Base-by-base conservation (phyloP, 2,329 filamentous ascomycete species). In the Graphiopsis chlorocephala region DNA sequence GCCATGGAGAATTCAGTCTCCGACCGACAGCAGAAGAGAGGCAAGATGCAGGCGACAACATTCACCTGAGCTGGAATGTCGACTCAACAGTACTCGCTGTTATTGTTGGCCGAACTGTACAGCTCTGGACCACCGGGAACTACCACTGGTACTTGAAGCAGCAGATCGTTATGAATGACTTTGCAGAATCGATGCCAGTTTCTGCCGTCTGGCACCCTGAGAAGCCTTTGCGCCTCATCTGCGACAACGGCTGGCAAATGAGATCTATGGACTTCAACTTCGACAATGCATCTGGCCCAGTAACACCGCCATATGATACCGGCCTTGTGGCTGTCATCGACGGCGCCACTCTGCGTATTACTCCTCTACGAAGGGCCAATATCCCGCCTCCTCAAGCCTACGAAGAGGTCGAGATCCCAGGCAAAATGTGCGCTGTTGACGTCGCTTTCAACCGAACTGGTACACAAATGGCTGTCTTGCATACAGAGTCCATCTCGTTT, bases 91-190 rank as follows among this genome's bases (percentile, higher is more conserved):
- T 97, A 0, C 83, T 99, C 53, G 93, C 94, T 6, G 88, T 97
- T n/a, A 83, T 86, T 1, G 86, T 93, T 70, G 81, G 82, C 33
- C 86, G 93, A 68, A 85, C 87, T 64, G 80, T 95, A n/a, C 95
- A 99, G 74, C 81, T 99, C 1, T 99, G 95, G 95, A 97, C 93
- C 0, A 97, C 90, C 84, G 91, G 92, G 23, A 99, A 99, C 76
- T 99, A 99, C 71, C 92, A 98, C 75, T 99, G 95, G 86, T 98
- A 98, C 76, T 83, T 99, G 17, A 99, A 99, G 79, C 93, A 97
- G 75, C 93, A 97, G 74, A 83, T 97, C 7, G 78, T 72, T 70
- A 14, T 71, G 23, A 28, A 47, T 23, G 31, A 35, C 8, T 25
- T 42, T 26, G 55, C 17, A 14, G 20, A n/a, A 12, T n/a, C 29